Conservation (phyloP, 371 early-diverging fungal genomes). For the Mucor lusitanicus region DNA sequence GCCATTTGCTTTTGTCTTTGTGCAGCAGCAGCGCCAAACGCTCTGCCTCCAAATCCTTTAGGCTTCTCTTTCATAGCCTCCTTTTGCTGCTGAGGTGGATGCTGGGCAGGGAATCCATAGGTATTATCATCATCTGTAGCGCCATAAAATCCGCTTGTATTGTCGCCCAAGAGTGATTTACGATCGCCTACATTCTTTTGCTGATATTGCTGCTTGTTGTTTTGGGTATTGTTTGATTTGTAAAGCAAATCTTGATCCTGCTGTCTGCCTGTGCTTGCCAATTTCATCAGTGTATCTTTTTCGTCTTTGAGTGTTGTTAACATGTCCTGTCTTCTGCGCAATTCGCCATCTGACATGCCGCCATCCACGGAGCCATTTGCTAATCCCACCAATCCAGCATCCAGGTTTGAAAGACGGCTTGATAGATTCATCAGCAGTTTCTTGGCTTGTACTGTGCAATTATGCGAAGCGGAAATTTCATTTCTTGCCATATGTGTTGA, state of each 20-base stretch:
- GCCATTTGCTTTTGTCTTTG: conserved; percentile 29
- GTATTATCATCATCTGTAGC: background rate
- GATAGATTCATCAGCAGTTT: conserved; percentile 63
- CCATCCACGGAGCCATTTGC: conserved; percentile 30
- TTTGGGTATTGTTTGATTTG: conserved; percentile 3
- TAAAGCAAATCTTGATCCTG: conserved; percentile 41
- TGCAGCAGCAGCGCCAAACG: conserved; percentile 68
- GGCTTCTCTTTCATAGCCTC: conserved; percentile 1
- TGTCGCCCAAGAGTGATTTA: conserved; percentile 23
- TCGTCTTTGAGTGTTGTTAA: conserved; percentile 73
- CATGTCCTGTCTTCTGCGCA: conserved; percentile 79
- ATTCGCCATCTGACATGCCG: conserved; percentile 69
- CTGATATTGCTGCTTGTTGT: background rate
- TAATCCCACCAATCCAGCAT: conserved; percentile 54
- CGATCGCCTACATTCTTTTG: conserved; percentile 22
- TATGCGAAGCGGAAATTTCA: conserved; percentile 79
- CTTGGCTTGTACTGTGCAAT: conserved; percentile 78
- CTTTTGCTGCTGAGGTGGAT: background rate
- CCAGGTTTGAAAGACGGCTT: conserved; percentile 57
- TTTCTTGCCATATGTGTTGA: conserved; percentile 72
- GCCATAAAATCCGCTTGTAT: conserved; percentile 5
- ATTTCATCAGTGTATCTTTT: conserved; percentile 59
- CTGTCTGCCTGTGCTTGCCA: conserved; percentile 51
- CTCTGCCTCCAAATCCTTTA: conserved; percentile 42
- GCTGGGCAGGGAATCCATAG: conserved; percentile 26